These are phyloP conservation scores for Prillingera fragicola DNA, from an alignment of 1,284 basidiomycete species.

Conservation along the genomic window DNA sequence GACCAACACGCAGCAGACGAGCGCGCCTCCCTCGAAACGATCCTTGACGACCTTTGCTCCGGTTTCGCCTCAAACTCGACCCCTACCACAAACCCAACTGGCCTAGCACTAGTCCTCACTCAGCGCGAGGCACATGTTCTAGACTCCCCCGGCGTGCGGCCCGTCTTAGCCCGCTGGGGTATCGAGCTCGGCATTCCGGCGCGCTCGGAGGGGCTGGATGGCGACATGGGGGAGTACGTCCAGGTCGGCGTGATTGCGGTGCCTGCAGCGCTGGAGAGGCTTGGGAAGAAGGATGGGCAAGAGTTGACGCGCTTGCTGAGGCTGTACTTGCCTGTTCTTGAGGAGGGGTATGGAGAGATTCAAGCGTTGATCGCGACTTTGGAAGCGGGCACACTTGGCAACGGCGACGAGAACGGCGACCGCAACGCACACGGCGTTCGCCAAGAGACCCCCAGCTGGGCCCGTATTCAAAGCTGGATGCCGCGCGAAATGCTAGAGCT, in stretches of 20 bases:
- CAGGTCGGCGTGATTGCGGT: conserved; percentile 43
- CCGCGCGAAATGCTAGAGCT: conserved; percentile 72
- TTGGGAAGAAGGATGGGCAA: conserved; percentile 26
- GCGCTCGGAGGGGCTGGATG: conserved; percentile 4
- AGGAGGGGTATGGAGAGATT: conserved; percentile 26
- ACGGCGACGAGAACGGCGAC: conserved; percentile 40
- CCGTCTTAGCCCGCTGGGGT: conserved; percentile 66
- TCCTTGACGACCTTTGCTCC: too few relatives aligned
- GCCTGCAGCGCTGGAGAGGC: conserved; percentile 36
- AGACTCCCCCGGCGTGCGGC: conserved; percentile 15
- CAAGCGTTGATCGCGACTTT: conserved; percentile 26
- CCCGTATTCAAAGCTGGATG: conserved; percentile 66
- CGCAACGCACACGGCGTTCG: too few relatives aligned
- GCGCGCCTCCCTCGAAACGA: conserved; percentile 77
- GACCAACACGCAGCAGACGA: conserved; percentile 97
- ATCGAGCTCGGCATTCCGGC: conserved; percentile 54
- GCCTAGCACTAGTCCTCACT: too few relatives aligned
- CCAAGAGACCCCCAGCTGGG: conserved; percentile 41
- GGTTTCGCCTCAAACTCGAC: too few relatives aligned
- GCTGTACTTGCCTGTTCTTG: conserved; percentile 28
- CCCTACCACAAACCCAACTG: too few relatives aligned
- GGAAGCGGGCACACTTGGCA: too few relatives aligned
- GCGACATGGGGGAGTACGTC: too few relatives aligned
- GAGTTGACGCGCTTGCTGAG: conserved; percentile 36
- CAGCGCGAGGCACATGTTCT: conserved; percentile 58